Evolutionary conservation across 129 eudicot species (phyloP).

Genomic region (Saposhnikovia divaricata): DNA sequence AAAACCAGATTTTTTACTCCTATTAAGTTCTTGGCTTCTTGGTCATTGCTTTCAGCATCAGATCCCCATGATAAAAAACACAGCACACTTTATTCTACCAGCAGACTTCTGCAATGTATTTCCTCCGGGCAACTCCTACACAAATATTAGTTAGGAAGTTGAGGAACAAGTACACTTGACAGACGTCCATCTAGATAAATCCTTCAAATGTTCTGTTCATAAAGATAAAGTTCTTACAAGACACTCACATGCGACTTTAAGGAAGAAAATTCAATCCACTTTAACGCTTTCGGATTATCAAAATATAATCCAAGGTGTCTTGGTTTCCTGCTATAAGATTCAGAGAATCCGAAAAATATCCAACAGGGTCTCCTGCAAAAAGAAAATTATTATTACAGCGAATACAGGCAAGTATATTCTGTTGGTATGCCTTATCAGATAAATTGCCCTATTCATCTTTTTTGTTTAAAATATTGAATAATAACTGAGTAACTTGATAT

Average conservation of each 20-base stretch:
- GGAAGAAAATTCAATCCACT: constrained; percentile 65
- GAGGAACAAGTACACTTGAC: neutral
- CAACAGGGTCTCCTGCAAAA: constrained; percentile 64
- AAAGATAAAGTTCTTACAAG: neutral
- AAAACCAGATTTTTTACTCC: constrained; percentile 44
- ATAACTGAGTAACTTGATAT: neutral
- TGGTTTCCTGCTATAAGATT: constrained; percentile 34
- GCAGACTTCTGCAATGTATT: constrained; percentile 10
- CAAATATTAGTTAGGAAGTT: constrained; percentile 12
- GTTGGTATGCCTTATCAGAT: neutral
- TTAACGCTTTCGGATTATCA: constrained; percentile 15
- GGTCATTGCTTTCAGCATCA: constrained; percentile 24
- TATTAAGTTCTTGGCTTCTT: constrained; percentile 11
- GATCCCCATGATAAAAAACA: constrained; percentile 38
- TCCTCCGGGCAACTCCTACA: constrained; percentile 35
- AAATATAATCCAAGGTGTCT: constrained; percentile 20
- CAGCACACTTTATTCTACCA: constrained; percentile 67
- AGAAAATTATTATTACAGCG: neutral
- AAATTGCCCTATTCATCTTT: neutral
- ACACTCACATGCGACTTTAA: constrained; percentile 46
- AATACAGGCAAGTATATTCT: neutral
- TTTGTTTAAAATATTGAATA: neutral
- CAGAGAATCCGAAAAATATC: constrained; percentile 61
- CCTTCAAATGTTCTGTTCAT: neutral
- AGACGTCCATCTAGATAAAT: neutral